A percentile compares a stretch with the other conserved stretches of the same genome.
Conservation (phyloP, 305 asterid genomes). For the Withania somnifera region DNA sequence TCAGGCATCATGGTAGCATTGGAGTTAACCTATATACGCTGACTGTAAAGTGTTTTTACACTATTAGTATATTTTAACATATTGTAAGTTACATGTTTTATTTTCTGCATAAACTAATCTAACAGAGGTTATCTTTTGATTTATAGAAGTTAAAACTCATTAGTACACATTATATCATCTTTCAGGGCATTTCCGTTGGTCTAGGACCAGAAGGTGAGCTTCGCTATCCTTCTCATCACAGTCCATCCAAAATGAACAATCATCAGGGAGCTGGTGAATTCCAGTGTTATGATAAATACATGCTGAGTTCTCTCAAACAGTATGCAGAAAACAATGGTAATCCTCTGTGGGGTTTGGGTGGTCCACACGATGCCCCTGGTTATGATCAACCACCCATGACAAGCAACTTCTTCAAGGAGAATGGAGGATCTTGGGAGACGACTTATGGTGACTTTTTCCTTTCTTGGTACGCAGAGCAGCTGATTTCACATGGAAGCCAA, state of each 20-base stretch:
- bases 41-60: not conserved
- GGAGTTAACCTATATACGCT: not conserved
- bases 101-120: not conserved
- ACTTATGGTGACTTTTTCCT: constrained; percentile 75
- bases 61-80: not conserved
- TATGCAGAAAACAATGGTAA: constrained; percentile 42
- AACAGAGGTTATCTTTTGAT: not conserved
- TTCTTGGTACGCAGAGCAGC: constrained; percentile 62
- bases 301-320: constrained; percentile 48
- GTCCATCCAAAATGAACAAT: constrained; percentile 9
- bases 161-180: not conserved
- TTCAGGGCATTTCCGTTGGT: constrained; percentile 67
- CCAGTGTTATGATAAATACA: constrained; percentile 66
- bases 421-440: constrained; percentile 71
- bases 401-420: constrained; percentile 50
- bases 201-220: constrained; percentile 92
- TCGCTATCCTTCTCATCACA: constrained; percentile 61
- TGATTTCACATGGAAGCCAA: constrained; percentile 49
- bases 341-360: constrained; percentile 78
- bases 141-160: not conserved
- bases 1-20: not conserved
- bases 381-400: constrained; percentile 35
- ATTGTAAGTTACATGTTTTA: not conserved
- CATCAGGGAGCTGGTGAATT: constrained; percentile 62
- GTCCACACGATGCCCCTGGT: constrained; percentile 66